A percentile compares a stretch with the other conserved stretches of the same genome.
phyloP scores from a whole-genome alignment of 179 eudicot species.

The Silene coronaria region DNA sequence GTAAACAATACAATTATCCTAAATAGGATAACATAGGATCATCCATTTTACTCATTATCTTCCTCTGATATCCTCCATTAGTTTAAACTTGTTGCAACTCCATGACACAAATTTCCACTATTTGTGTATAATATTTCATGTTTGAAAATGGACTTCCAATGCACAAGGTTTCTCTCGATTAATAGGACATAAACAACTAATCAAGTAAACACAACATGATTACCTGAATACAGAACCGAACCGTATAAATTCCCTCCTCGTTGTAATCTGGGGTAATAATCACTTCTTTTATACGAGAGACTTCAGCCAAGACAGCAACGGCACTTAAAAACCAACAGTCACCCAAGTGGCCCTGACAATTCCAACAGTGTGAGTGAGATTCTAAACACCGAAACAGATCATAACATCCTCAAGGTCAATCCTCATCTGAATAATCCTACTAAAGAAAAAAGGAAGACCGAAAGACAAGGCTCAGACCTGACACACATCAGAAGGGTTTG shows the following conservation, averaged over 20 bases:
- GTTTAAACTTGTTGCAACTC: neutral
- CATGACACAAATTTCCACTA: neutral
- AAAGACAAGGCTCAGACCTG: constrained; percentile 51
- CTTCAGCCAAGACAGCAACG: constrained; percentile 96
- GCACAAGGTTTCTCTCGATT: neutral
- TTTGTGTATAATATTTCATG: neutral
- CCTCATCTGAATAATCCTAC: neutral
- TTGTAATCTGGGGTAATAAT: constrained; percentile 87
- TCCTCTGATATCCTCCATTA: neutral
- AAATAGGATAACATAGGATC: neutral
- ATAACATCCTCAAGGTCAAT: neutral
- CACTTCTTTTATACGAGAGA: constrained; percentile 85
- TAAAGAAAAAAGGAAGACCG: constrained; percentile 2
- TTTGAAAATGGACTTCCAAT: neutral
- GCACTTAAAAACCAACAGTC: constrained; percentile 99
- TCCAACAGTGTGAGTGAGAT: constrained; percentile 13
- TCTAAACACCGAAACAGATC: neutral
- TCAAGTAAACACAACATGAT: neutral
- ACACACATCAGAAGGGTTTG: constrained; percentile 98
- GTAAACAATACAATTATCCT: neutral
- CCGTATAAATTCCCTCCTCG: constrained; percentile 93
- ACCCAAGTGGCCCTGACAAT: constrained; percentile 82
- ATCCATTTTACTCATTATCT: neutral
- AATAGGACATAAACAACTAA: neutral
- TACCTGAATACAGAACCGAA: constrained; percentile 98